A percentile compares a stretch with the other conserved stretches of the same genome.
These are phyloP conservation scores for Tanozyma kutaoensis DNA, from an alignment of 805 yeast genomes.

Conservation along the genomic window DNA sequence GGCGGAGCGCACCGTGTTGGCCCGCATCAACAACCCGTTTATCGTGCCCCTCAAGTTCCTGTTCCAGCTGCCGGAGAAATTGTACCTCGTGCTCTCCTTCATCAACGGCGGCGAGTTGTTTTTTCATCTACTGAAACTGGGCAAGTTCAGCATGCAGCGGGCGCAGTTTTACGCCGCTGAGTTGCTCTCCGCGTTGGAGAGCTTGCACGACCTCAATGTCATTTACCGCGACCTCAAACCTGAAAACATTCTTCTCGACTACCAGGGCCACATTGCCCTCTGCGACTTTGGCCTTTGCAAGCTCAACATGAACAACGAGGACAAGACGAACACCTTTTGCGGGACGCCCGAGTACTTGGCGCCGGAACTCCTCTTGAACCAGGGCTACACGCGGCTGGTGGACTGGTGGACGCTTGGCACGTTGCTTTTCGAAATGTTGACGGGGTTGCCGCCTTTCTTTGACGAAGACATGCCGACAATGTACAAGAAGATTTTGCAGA, in stretches of 20 bases:
- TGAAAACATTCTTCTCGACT: slow-evolving; percentile 85
- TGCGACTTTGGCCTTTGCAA: slow-evolving; percentile 97
- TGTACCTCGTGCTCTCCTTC: slow-evolving; percentile 81
- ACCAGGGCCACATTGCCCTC: slow-evolving; percentile 94
- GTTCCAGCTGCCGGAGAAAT: slow-evolving; percentile 92
- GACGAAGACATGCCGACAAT: slow-evolving; percentile 87
- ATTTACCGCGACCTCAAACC: slow-evolving; percentile 95
- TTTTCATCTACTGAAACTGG: slow-evolving; percentile 85
- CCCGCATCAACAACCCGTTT: slow-evolving; percentile 87
- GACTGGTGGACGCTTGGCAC: slow-evolving; percentile 99
- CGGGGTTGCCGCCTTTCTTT: slow-evolving; percentile 94
- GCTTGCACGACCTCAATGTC: slow-evolving; percentile 81
- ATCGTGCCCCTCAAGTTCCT: slow-evolving; percentile 93
- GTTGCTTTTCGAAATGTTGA: slow-evolving; percentile 85
- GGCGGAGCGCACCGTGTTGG: slow-evolving; percentile 91
- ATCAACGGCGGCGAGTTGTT: slow-evolving; percentile 96
- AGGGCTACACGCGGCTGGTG: slow-evolving; percentile 89
- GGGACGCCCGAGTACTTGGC: slow-evolving; percentile 98
- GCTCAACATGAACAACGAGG: slow-evolving; percentile 83
- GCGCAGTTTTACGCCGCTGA: slow-evolving; percentile 93
- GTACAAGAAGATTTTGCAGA: slow-evolving; percentile 88
- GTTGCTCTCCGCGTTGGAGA: slow-evolving; percentile 82
- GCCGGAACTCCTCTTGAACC: slow-evolving; percentile 82
- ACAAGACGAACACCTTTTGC: slow-evolving; percentile 85
- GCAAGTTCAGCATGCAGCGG: slow-evolving; percentile 78